Evolutionary conservation across 1,139 yeast species (phyloP).

Genomic region (Lodderomyces jiufengensis): DNA sequence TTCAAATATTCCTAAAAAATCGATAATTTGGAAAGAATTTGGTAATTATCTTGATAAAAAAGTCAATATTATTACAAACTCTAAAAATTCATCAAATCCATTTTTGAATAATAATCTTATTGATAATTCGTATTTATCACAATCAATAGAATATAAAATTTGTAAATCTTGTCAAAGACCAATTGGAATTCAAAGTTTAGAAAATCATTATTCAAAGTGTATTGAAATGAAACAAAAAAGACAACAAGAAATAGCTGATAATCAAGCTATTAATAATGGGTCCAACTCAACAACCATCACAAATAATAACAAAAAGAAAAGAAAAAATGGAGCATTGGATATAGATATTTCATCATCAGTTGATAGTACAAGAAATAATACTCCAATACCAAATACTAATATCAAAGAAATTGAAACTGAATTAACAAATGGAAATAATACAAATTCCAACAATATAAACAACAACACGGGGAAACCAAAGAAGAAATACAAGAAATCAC

Average conservation of each 20-base stretch:
- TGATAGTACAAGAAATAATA: slow-evolving; percentile 39
- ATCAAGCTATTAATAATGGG: slow-evolving; percentile 11
- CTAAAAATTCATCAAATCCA: neutral
- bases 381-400: slow-evolving; percentile 29
- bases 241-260: slow-evolving; percentile 23
- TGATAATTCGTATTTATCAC: slow-evolving; percentile 31
- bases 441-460: slow-evolving; percentile 1
- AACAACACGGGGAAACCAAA: slow-evolving; percentile 26
- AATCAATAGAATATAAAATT: slow-evolving; percentile 53
- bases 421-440: slow-evolving; percentile 15
- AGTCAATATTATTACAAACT: slow-evolving; percentile 22
- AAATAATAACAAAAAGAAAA: slow-evolving; percentile 26
- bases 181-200: slow-evolving; percentile 46
- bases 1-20: slow-evolving; percentile 13
- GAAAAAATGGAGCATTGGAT: slow-evolving; percentile 30
- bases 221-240: slow-evolving; percentile 44
- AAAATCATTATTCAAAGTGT: slow-evolving; percentile 47
- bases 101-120: slow-evolving; percentile 1
- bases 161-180: slow-evolving; percentile 69
- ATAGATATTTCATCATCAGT: slow-evolving; percentile 36
- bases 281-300: slow-evolving; percentile 3
- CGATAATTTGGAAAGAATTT: slow-evolving; percentile 56
- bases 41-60: slow-evolving; percentile 55
- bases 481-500: slow-evolving; percentile 45
- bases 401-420: neutral